Evolutionary conservation across 1,284 basidiomycete species (phyloP).

Genomic region (Coriolopsis trogii): DNA sequence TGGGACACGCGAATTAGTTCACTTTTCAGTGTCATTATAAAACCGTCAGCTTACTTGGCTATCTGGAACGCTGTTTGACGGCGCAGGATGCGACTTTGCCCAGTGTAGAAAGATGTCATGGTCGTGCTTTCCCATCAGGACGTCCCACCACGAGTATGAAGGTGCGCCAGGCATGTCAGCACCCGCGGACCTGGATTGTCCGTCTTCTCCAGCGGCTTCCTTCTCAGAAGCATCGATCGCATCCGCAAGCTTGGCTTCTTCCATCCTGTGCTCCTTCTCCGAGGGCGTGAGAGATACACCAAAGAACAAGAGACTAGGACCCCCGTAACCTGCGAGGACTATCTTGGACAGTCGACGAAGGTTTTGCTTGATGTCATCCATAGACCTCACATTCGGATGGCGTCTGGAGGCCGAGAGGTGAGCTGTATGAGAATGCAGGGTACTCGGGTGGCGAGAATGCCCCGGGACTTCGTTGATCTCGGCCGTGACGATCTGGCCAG

Average conservation of each 20-base stretch:
- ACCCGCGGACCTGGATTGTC: constrained; percentile 1
- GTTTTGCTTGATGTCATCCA: constrained; percentile 62
- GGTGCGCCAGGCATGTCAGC: constrained; percentile 20
- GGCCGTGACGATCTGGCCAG: constrained; percentile 70
- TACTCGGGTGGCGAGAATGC: no score
- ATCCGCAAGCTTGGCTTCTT: constrained; percentile 61
- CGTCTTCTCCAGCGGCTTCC: constrained; percentile 41
- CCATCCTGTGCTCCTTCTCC: constrained; percentile 33
- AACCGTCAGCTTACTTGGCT: constrained; percentile 3
- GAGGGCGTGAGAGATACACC: constrained; percentile 54
- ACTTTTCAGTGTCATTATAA: no score
- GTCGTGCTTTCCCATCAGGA: constrained; percentile 75
- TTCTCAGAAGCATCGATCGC: constrained; percentile 73
- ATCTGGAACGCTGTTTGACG: constrained; percentile 3
- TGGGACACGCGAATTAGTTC: not conserved
- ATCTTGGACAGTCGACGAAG: constrained; percentile 77
- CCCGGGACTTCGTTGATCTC: constrained; percentile 74
- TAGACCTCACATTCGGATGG: constrained; percentile 28
- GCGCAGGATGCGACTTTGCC: constrained; percentile 36
- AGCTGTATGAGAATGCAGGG: not conserved
- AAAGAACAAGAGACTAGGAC: constrained; percentile 77
- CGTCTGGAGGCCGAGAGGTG: not conserved
- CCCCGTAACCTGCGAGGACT: constrained; percentile 79
- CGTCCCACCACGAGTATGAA: constrained; percentile 78
- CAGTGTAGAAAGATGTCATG: constrained; percentile 75